These are phyloP conservation scores for Fragosphaeria purpurea DNA, from an alignment of 2,329 filamentous ascomycete species.

Conservation along the genomic window DNA sequence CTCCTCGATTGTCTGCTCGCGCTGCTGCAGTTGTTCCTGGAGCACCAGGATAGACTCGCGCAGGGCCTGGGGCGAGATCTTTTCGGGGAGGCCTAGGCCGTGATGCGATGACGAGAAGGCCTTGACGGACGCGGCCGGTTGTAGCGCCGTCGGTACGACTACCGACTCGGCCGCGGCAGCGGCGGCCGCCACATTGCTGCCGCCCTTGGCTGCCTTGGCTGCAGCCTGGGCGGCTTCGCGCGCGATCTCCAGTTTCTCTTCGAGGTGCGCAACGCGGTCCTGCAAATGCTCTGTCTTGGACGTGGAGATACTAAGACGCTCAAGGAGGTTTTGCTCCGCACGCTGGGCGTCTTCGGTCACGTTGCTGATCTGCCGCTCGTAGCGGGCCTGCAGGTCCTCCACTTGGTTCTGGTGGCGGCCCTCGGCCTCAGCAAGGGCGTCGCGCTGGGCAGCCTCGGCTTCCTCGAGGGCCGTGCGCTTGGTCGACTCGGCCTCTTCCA, in stretches of 20 bases:
- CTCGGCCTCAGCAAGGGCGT: conserved; percentile 38
- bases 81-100: conserved; percentile 55
- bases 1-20: conserved; percentile 80
- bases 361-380: conserved; percentile 64
- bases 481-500: conserved; percentile 68
- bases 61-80: conserved; percentile 86
- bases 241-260: conserved; percentile 84
- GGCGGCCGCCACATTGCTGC: conserved; percentile 18
- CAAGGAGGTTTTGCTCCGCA: conserved; percentile 66
- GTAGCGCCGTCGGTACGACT: conserved; percentile 14
- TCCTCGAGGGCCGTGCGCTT: conserved; percentile 27
- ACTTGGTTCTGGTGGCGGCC: conserved; percentile 57
- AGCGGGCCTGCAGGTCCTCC: conserved; percentile 65
- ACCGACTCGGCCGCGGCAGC: conserved; percentile 8
- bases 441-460: conserved; percentile 23
- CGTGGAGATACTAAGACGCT: conserved; percentile 71
- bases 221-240: conserved; percentile 80
- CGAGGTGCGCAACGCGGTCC: conserved; percentile 73
- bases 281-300: conserved; percentile 79
- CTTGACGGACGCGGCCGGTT: conserved; percentile 21
- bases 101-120: conserved; percentile 27
- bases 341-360: conserved; percentile 73
- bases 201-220: conserved; percentile 56
- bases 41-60: conserved; percentile 93
- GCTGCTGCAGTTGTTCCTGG: conserved; percentile 92